A percentile compares a stretch with the other conserved stretches of the same genome.
Conservation (phyloP, 129 eudicot genomes). For the Scalesia atractyloides region DNA sequence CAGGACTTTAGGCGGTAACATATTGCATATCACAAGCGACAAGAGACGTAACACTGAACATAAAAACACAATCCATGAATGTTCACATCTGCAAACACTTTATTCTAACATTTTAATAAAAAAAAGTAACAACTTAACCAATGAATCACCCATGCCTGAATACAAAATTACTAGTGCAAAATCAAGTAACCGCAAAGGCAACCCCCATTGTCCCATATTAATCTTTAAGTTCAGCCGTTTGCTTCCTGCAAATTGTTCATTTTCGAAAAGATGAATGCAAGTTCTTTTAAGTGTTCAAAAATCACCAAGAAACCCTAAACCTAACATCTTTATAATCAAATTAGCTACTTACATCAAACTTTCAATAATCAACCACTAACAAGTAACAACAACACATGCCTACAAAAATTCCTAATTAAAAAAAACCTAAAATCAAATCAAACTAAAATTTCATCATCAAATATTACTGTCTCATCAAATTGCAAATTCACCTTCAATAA, state of each 20-base stretch:
- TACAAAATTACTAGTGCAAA: conserved; percentile 7
- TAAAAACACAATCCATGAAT: conserved; percentile 13
- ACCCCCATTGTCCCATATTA: not conserved
- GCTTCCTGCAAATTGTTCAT: not conserved
- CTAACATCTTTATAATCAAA: conserved; percentile 7
- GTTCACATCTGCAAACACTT: not conserved
- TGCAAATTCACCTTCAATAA: not conserved
- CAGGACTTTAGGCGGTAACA: not conserved
- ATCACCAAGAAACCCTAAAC: conserved; percentile 6
- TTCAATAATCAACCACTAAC: not conserved
- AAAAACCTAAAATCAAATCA: not conserved
- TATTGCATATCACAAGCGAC: not conserved
- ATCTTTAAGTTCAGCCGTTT: not conserved
- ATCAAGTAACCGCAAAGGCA: conserved; percentile 1
- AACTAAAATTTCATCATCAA: not conserved
- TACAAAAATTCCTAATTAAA: conserved; percentile 2
- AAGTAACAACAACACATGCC: not conserved
- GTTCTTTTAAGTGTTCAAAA: not conserved
- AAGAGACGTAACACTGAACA: not conserved
- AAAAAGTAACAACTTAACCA: too few species aligned
- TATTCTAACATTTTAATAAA: too few species aligned
- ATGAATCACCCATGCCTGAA: not conserved
- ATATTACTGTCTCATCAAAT: not conserved
- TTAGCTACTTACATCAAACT: not conserved
- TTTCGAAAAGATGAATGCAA: not conserved